Percentiles rank a stretch among this genome's conserved stretches.
Evolutionary conservation across 345 rosid species (phyloP).

Genomic region (Aegle marmelos): DNA sequence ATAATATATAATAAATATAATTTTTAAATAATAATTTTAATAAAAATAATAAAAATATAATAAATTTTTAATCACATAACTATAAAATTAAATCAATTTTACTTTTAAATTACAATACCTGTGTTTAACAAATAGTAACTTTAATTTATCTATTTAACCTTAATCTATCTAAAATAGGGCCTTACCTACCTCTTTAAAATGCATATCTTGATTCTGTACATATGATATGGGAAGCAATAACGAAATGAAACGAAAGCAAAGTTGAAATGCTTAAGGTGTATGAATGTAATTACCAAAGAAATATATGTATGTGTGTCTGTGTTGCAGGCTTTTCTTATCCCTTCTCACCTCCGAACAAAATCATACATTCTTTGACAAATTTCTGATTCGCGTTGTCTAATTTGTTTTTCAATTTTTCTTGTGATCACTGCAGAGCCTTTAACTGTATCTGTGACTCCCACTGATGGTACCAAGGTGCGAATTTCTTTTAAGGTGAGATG

Average conservation of each 20-base stretch:
- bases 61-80: too few species aligned
- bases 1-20: too few species aligned
- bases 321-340: background rate
- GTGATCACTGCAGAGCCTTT: conserved; percentile 40
- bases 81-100: too few species aligned
- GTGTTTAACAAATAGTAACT: too few species aligned
- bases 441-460: conserved; percentile 27
- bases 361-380: background rate
- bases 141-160: too few species aligned
- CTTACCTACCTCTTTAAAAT: too few species aligned
- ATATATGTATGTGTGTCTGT: too few species aligned
- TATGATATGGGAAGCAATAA: background rate
- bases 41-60: too few species aligned
- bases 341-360: background rate
- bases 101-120: too few species aligned
- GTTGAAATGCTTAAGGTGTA: background rate
- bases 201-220: too few species aligned
- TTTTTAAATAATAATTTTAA: too few species aligned
- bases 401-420: background rate
- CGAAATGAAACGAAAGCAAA: too few species aligned
- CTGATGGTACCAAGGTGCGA: conserved; percentile 34
- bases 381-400: background rate
- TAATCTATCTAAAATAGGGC: fast-evolving
- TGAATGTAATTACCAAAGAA: background rate
- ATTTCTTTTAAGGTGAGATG: conserved; percentile 49